These are phyloP conservation scores for Hypocrella siamensis DNA, from an alignment of 2,329 filamentous ascomycete species.

Conservation along the genomic window DNA sequence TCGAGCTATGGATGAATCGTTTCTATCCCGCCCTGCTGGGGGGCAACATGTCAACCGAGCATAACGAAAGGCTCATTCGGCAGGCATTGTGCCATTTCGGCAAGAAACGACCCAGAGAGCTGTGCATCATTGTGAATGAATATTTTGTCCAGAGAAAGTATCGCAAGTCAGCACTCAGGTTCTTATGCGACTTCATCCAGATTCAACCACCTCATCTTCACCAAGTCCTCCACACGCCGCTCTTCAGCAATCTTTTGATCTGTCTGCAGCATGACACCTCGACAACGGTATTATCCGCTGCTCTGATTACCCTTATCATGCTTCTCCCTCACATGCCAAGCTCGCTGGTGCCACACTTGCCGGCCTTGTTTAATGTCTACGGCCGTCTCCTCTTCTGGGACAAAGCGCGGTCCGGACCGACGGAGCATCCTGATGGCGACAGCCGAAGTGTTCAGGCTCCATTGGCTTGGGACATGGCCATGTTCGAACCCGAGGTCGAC, in stretches of 20 bases:
- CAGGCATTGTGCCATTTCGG: constrained; percentile 44
- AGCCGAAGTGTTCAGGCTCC: constrained; percentile 19
- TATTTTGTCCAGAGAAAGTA: constrained; percentile 49
- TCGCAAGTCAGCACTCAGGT: constrained; percentile 46
- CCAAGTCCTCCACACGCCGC: constrained; percentile 52
- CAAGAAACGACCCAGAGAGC: constrained; percentile 53
- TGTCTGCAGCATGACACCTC: constrained; percentile 67
- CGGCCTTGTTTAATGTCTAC: constrained; percentile 68
- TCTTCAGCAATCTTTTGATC: constrained; percentile 56
- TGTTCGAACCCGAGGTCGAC: constrained; percentile 45
- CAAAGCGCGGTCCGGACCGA: constrained; percentile 26
- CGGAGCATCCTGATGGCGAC: constrained; percentile 13
- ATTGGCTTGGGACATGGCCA: constrained; percentile 45
- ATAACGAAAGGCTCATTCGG: constrained; percentile 33
- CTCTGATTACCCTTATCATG: constrained; percentile 64
- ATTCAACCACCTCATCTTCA: constrained; percentile 69
- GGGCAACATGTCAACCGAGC: constrained; percentile 19
- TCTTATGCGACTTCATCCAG: constrained; percentile 59
- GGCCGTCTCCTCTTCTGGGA: constrained; percentile 71
- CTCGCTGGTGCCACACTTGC: constrained; percentile 51
- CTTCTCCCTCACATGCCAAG: constrained; percentile 67
- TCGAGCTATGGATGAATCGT: constrained; percentile 41
- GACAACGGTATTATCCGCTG: constrained; percentile 59
- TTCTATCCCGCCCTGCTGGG: constrained; percentile 20
- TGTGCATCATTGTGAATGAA: constrained; percentile 49